These are phyloP conservation scores for Penicillium atrosanguineum DNA, from an alignment of 495 filamentous ascomycete genomes.

Conservation along the genomic window DNA sequence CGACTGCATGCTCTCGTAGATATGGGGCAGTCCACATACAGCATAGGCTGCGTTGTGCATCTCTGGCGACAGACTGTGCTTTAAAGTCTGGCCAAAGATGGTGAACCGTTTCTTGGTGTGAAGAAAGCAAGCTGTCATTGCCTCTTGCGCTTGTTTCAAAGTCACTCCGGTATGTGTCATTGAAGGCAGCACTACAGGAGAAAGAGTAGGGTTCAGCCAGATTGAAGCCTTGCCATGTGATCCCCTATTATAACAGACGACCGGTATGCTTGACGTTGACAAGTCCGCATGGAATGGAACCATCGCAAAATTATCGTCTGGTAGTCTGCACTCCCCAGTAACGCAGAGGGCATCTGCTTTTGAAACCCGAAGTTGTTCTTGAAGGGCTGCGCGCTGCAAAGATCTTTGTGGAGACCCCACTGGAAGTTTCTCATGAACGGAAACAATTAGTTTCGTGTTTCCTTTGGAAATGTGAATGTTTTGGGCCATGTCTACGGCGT, in stretches of 20 bases:
- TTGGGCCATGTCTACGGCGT: background rate
- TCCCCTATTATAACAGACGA: slow-evolving; percentile 36
- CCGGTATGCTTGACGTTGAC: background rate
- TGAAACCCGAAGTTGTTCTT: background rate
- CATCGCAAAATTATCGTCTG: slow-evolving; percentile 12
- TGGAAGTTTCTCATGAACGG: slow-evolving; percentile 1
- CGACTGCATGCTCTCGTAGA: slow-evolving; percentile 54
- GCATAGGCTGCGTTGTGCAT: slow-evolving; percentile 67
- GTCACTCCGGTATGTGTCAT: slow-evolving; percentile 8
- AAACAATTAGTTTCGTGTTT: slow-evolving; percentile 7
- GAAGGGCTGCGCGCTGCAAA: background rate
- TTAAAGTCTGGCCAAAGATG: slow-evolving; percentile 25
- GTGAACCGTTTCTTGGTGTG: slow-evolving; percentile 33
- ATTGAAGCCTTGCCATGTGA: slow-evolving; percentile 54
- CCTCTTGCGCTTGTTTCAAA: slow-evolving; percentile 24
- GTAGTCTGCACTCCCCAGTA: slow-evolving; percentile 9
- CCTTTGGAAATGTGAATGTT: slow-evolving; percentile 10
- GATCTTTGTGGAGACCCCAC: slow-evolving; percentile 2
- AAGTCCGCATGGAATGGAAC: slow-evolving; percentile 5
- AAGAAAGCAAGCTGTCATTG: slow-evolving; percentile 44
- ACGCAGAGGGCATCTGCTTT: slow-evolving; percentile 16
- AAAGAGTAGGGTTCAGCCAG: slow-evolving; percentile 59
- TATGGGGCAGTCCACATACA: slow-evolving; percentile 63
- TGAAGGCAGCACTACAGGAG: slow-evolving; percentile 44
- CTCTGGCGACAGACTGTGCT: slow-evolving; percentile 25